Conservation (phyloP, 495 filamentous ascomycete genomes). For the Rhizodiscina lignyota region DNA sequence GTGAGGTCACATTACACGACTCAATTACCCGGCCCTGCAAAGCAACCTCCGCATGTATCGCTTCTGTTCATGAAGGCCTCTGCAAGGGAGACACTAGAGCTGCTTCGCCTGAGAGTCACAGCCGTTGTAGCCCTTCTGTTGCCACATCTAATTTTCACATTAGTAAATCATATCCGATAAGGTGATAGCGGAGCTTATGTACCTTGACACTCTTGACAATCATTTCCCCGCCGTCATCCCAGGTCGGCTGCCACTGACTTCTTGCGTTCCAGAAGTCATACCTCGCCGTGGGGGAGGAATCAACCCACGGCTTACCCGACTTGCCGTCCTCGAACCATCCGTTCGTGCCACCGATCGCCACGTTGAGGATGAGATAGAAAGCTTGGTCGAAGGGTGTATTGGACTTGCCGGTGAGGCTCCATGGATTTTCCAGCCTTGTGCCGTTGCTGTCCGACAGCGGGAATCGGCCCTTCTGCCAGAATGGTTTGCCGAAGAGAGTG, state of each 20-base stretch:
- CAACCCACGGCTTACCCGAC: constrained; percentile 65
- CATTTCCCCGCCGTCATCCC: constrained; percentile 50
- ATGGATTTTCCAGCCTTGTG: constrained; percentile 48
- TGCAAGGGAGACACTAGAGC: no score
- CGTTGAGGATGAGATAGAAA: constrained; percentile 70
- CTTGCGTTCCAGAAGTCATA: constrained; percentile 58
- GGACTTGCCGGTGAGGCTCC: constrained; percentile 42
- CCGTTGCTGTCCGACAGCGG: constrained; percentile 50
- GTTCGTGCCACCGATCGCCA: constrained; percentile 70
- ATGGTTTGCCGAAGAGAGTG: constrained; percentile 51
- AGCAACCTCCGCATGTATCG: no score
- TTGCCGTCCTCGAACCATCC: constrained; percentile 66
- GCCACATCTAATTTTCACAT: constrained; percentile 41
- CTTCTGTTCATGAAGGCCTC: no score
- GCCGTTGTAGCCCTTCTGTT: constrained; percentile 36
- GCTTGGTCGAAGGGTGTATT: constrained; percentile 65
- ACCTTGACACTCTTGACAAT: constrained; percentile 45
- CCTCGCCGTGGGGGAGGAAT: constrained; percentile 42
- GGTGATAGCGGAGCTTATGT: not conserved
- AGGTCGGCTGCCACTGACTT: constrained; percentile 57
- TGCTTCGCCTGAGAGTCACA: no score
- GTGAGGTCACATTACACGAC: no score
- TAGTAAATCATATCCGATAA: not conserved
- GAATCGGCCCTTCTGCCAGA: constrained; percentile 65
- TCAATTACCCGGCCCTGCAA: no score